Conservation (phyloP, 1,284 basidiomycete genomes). For the Ceratobasidium sp. region DNA sequence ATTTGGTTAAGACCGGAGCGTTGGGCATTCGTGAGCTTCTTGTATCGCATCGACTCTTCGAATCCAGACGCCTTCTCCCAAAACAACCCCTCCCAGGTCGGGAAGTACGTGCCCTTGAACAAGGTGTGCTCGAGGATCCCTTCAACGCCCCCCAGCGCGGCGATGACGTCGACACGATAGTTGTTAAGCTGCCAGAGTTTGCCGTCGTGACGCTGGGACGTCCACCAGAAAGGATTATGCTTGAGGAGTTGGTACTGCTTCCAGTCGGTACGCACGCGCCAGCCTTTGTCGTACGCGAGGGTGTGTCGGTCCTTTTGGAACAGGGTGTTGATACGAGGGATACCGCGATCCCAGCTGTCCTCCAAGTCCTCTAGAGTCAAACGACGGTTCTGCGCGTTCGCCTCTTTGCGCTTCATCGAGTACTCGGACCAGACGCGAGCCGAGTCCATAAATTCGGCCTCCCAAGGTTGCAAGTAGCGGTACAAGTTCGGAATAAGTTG, state of each 20-base stretch:
- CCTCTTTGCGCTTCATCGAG: slow-evolving; percentile 99
- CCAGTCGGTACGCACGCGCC: slow-evolving; percentile 92
- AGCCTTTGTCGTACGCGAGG: slow-evolving; percentile 70
- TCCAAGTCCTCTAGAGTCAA: slow-evolving; percentile 97
- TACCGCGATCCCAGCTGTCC: slow-evolving; percentile 98
- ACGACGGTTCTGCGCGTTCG: slow-evolving; percentile 95
- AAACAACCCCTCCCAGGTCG: slow-evolving; percentile 92
- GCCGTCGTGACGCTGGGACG: slow-evolving; percentile 96
- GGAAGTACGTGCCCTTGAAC: slow-evolving; percentile 98
- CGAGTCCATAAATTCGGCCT: slow-evolving; percentile 97
- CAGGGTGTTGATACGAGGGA: slow-evolving; percentile 95
- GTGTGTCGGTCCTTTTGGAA: slow-evolving; percentile 99
- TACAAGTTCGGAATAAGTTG: slow-evolving; percentile 97
- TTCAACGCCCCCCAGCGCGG: slow-evolving; percentile 98
- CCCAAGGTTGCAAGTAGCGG: slow-evolving; percentile 98
- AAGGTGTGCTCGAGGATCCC: slow-evolving; percentile 97
- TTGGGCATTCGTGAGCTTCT: slow-evolving; percentile 95
- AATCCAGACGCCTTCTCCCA: slow-evolving; percentile 97
- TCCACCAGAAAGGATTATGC: slow-evolving; percentile 99
- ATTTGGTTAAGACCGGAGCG: slow-evolving; percentile 98
- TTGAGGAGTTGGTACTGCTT: slow-evolving; percentile 97
- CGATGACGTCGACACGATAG: slow-evolving; percentile 98
- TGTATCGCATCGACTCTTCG: slow-evolving; percentile 97
- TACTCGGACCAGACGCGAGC: slow-evolving; percentile 99
- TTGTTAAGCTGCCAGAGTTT: slow-evolving; percentile 99